Evolutionary conservation across 352 stramenopile genomes (phyloP).

Genomic region (Phytophthora podocarpi): DNA sequence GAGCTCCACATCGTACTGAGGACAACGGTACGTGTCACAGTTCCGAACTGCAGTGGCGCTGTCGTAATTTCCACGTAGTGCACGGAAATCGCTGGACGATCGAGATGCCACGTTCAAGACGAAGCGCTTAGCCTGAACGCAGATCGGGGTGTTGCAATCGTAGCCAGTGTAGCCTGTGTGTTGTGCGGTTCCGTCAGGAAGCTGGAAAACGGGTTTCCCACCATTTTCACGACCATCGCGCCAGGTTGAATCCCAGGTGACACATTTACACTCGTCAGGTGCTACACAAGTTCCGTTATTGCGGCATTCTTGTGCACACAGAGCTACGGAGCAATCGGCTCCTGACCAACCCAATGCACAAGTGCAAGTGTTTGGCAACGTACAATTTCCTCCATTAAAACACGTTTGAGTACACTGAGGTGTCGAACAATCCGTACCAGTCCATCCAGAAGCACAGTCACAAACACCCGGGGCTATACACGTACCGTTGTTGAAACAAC

Average conservation of each 20-base stretch:
- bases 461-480: constrained; percentile 90
- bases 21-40: constrained; percentile 74
- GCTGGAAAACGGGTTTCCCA: constrained; percentile 90
- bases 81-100: constrained; percentile 40
- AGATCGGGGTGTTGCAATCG: constrained; percentile 97
- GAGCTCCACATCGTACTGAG: constrained; percentile 86
- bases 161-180: constrained; percentile 95
- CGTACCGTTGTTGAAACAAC: constrained; percentile 97
- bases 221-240: constrained; percentile 90
- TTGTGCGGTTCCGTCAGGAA: constrained; percentile 89
- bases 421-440: constrained; percentile 75
- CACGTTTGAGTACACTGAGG: constrained; percentile 80
- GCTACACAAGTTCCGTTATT: constrained; percentile 79
- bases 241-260: constrained; percentile 91
- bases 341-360: constrained; percentile 93
- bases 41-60: constrained; percentile 29
- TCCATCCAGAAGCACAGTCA: constrained; percentile 79
- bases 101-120: constrained; percentile 80
- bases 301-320: constrained; percentile 93
- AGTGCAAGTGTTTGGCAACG: constrained; percentile 90
- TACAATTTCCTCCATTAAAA: constrained; percentile 91
- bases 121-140: constrained; percentile 91
- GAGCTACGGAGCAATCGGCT: constrained; percentile 81
- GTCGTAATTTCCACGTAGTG: constrained; percentile 67
- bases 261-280: constrained; percentile 89